Conservation (phyloP, 2,329 filamentous ascomycete species). For the Aspergillus melleus region DNA sequence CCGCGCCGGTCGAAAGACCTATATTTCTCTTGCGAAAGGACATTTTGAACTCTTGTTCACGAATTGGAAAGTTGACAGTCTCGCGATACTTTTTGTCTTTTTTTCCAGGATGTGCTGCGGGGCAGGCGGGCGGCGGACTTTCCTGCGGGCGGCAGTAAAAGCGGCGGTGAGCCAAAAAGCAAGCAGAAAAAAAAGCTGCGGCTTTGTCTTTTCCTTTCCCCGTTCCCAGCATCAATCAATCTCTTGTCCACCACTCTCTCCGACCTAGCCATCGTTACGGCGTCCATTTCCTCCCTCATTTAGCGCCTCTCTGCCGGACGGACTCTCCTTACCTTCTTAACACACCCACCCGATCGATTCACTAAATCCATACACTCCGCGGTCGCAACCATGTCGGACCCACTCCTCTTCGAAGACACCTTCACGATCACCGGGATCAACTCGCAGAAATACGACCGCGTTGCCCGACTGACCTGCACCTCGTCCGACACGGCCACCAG, state of each 20-base stretch:
- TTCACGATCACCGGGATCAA: conserved; percentile 81
- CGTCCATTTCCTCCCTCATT: not conserved
- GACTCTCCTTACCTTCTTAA: not conserved
- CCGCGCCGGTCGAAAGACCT: conserved; percentile 48
- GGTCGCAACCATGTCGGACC: conserved; percentile 69
- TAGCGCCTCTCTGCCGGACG: not conserved
- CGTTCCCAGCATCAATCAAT: conserved; percentile 3
- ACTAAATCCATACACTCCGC: not conserved
- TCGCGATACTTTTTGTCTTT: not conserved
- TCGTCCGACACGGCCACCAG: conserved; percentile 72
- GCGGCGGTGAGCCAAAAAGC: conserved; percentile 25
- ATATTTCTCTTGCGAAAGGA: conserved; percentile 69
- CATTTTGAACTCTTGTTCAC: conserved; percentile 43
- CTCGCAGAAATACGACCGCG: conserved; percentile 90
- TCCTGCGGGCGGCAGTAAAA: conserved; percentile 19
- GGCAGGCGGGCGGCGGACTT: conserved; percentile 13
- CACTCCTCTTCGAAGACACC: conserved; percentile 88
- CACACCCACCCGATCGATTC: not conserved
- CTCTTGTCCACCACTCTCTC: not conserved
- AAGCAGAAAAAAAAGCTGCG: conserved; percentile 26
- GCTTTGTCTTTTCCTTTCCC: conserved; percentile 6
- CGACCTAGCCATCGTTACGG: not conserved
- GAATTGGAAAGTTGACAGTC: not conserved
- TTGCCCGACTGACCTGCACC: conserved; percentile 77
- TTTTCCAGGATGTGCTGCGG: conserved; percentile 24